These are phyloP conservation scores for Neopestalotiopsis sp. DNA, from an alignment of 2,329 filamentous ascomycete genomes.

Conservation along the genomic window DNA sequence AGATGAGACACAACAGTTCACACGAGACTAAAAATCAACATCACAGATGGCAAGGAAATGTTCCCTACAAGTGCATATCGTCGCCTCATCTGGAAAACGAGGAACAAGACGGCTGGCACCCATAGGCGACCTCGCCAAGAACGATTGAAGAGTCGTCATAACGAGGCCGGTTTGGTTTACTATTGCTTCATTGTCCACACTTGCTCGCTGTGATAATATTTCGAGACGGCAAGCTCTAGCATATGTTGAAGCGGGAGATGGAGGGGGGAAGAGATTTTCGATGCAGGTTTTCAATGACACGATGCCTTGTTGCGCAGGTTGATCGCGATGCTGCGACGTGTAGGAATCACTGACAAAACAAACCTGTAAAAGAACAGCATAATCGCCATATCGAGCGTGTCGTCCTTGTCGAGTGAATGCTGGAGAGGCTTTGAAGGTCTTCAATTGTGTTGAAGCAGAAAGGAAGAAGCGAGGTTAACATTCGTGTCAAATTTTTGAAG, in stretches of 20 bases:
- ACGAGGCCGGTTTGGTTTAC: constrained; percentile 39
- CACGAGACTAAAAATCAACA: neutral
- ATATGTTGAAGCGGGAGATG: constrained; percentile 58
- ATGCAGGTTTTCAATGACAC: neutral
- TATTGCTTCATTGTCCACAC: constrained; percentile 76
- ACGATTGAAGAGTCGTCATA: constrained; percentile 12
- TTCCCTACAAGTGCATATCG: constrained; percentile 31
- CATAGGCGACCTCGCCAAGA: constrained; percentile 8
- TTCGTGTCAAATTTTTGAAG: neutral
- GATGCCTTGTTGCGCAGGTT: neutral
- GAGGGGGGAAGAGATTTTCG: neutral
- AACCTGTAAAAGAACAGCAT: neutral
- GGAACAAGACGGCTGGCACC: constrained; percentile 20
- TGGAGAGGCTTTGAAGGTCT: neutral
- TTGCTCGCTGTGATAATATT: constrained; percentile 59
- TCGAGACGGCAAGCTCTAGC: constrained; percentile 70
- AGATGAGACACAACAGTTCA: neutral
- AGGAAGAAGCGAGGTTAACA: neutral
- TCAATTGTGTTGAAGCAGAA: neutral
- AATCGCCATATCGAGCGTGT: neutral
- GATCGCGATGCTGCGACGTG: neutral
- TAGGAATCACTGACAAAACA: neutral
- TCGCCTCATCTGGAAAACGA: constrained; percentile 27
- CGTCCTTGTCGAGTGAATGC: neutral
- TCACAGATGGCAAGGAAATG: constrained; percentile 19